Base-by-base conservation (phyloP, 1,139 yeast genomes). In the Geotrichum klebahnii region DNA sequence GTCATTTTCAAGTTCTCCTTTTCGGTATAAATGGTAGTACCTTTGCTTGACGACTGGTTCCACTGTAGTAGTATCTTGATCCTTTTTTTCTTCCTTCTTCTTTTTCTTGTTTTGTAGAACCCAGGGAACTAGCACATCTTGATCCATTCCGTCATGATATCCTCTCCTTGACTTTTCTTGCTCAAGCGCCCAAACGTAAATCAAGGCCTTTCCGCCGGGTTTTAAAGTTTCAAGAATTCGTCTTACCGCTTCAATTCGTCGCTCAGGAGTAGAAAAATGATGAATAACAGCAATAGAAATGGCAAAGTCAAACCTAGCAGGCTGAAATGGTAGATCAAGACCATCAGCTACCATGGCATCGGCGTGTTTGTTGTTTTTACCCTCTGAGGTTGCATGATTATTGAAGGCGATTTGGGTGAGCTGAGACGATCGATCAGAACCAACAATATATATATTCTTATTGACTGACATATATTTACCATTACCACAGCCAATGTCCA, bases 151-250 rank as follows among this genome's bases (percentile, higher is more conserved):
- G 55, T 80, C 88, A 58, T 84, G 82, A 68, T 87, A 90, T 0
- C 97, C 97, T 57, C 97, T 73, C 53, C 96, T 73, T 0, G 96
- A 85, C 32, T 74, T 77, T 55, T 82, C 86, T 66, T 92, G 98
- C 59, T 94, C 98, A 48, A 92, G 69, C 0, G 98, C 98, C 98
- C 98, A 92, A 51, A 95, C 95, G 63, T 90, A 90, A 12, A 92
- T 76, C 57, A 94, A 70, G 0, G 88, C 84, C 51, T 76, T 78
- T 0, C 96, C 96, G 17, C 43, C 44, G 0, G 61, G 54, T 43
- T 65, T 73, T 45, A 92, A 66, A 53, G 80, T 80, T 14, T 80
- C 68, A 35, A 92, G 64, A 2, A 90, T 82, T 53, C 82, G 84
- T 14, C 61, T 59, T 2, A 92, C 81, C 0, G 96, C 97, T 22